Conservation (phyloP, 2,329 filamentous ascomycete genomes). For the Penicillium sp. region DNA sequence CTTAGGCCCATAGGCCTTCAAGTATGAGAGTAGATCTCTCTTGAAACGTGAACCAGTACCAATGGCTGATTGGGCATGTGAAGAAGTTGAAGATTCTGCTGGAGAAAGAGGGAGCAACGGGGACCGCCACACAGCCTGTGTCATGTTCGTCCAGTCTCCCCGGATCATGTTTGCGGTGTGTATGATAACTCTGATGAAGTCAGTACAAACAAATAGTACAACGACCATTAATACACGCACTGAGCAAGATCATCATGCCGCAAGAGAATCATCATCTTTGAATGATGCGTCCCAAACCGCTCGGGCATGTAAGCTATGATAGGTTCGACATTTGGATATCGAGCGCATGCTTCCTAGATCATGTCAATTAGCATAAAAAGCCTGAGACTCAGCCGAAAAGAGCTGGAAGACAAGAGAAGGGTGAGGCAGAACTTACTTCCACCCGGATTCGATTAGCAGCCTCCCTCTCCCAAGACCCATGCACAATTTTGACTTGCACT, state of each 20-base stretch:
- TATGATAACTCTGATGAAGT: slow-evolving; percentile 59
- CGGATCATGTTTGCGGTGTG: slow-evolving; percentile 91
- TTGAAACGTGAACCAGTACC: slow-evolving; percentile 74
- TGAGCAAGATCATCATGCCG: slow-evolving; percentile 74
- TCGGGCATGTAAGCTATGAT: slow-evolving; percentile 77
- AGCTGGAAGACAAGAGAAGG: background rate
- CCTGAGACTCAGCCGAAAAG: background rate
- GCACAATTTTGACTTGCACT: slow-evolving; percentile 58
- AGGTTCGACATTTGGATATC: slow-evolving; percentile 66
- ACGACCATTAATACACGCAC: slow-evolving; percentile 25
- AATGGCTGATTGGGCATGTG: slow-evolving; percentile 28
- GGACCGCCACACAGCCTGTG: slow-evolving; percentile 77
- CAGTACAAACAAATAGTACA: background rate
- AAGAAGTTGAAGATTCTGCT: background rate
- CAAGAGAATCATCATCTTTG: slow-evolving; percentile 84
- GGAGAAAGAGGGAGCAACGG: slow-evolving; percentile 60
- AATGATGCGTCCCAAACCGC: slow-evolving; percentile 79
- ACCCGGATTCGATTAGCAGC: slow-evolving; percentile 58
- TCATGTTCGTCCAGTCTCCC: slow-evolving; percentile 85
- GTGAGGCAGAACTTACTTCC: slow-evolving; percentile 46
- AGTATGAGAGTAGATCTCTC: slow-evolving; percentile 68
- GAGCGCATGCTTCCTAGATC: slow-evolving; percentile 57
- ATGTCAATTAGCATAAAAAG: background rate
- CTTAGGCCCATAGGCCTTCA: slow-evolving; percentile 64
- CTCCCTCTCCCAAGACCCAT: slow-evolving; percentile 68